Base-by-base conservation (phyloP, 768 basidiomycete species). In the Daedaleopsis sinensis region DNA sequence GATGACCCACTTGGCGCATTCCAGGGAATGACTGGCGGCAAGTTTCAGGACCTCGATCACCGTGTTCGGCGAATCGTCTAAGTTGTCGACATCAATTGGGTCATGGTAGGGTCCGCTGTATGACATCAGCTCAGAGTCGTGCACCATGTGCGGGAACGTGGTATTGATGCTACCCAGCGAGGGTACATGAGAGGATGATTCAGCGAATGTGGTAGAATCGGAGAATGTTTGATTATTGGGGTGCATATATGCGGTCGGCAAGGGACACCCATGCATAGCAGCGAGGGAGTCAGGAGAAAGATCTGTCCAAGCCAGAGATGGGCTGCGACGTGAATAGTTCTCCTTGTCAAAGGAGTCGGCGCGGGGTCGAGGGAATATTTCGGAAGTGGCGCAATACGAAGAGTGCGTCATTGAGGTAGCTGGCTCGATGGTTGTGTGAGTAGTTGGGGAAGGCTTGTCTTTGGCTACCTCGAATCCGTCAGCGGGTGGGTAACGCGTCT, bases 1-100 rank as follows among this genome's bases (percentile, higher is more conserved):
- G 13, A 80, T 73, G 77, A 87, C 81, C 83, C 85, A 87, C 60
- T 76, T 82, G 32, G 78, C 82, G 52, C 80, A 76, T 62, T 83
- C 83, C 0, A 51, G 38, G 1, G 62, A 16, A 13, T 55, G 21
- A 48, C 79, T 78, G 6, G 72, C 70, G 2, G 81, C 77, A 5
- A 70, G 61, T 58, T 77, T 80, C 6, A 88, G 73, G 11, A 85
- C 68, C 43, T 76, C 70, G 38, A 85, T 82, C 54, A 84, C 78
- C 9, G 74, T 69, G 32, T 66, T 62, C 8, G 82, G 80, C 58
- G 55, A 57, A 23, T 56, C 66, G 48, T 24, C 64, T 51, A 53
- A 51, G 19, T 32, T 51, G 52, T 23, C 52, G 27, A 73, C 43
- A n/a, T 23, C 24, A 21, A 71, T 55, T 23, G 55, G 64, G 72